Evolutionary conservation across 306 rosid species (phyloP).

Genomic region (Heteromeles arbutifolia): DNA sequence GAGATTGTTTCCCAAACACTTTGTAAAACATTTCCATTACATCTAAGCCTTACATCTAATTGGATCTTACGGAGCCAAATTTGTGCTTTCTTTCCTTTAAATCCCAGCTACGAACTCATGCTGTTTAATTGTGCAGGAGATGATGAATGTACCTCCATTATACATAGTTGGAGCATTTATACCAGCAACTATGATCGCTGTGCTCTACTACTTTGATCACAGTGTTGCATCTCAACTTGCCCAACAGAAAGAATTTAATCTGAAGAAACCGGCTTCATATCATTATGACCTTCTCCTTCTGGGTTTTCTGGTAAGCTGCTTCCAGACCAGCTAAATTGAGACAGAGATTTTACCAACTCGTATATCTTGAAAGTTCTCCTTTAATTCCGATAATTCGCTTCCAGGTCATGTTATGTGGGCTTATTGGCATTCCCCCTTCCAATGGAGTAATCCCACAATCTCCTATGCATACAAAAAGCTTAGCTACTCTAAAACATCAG

Average conservation of each 20-base stretch:
- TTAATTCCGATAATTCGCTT: conserved; percentile 15
- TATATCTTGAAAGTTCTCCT: conserved; percentile 10
- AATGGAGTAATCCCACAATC: conserved; percentile 98
- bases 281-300: conserved; percentile 89
- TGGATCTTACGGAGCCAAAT: not conserved
- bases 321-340: not conserved
- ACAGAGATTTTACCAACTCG: not conserved
- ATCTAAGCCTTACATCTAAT: not conserved
- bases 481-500: conserved; percentile 95
- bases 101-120: conserved; percentile 25
- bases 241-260: conserved; percentile 88
- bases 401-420: conserved; percentile 84
- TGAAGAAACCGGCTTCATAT: conserved; percentile 89
- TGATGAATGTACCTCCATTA: conserved; percentile 73
- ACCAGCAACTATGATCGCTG: conserved; percentile 97
- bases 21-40: not conserved
- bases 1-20: not conserved
- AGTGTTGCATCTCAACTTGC: conserved; percentile 97
- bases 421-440: conserved; percentile 90
- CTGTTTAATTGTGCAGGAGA: conserved; percentile 58
- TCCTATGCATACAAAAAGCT: conserved; percentile 97
- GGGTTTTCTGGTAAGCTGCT: conserved; percentile 63
- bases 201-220: conserved; percentile 94
- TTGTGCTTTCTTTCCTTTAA: conserved; percentile 7
- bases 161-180: conserved; percentile 89